Evolutionary conservation across 768 basidiomycete species (phyloP), one percentile per base, ranked within the genome.

Genomic region (Panaeolus papilionaceus): DNA sequence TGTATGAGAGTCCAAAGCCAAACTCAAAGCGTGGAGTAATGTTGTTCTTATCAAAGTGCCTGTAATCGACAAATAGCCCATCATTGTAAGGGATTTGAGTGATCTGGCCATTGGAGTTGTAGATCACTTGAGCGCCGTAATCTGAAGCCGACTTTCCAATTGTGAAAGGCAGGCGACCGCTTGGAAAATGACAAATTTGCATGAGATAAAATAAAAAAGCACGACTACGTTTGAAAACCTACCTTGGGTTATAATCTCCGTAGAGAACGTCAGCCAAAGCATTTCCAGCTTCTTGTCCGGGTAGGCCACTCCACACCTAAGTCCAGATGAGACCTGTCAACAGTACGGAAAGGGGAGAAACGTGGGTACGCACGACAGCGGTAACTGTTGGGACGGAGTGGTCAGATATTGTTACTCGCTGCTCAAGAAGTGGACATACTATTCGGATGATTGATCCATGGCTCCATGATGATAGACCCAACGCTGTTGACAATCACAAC

Each of bases 401-500:
- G 16, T 63, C 23, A 18, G 0, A 9, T 7, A 42, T 9, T 16
- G 10, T 14, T 42, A 12, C 9, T 18, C 14, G 14, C 18, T 33
- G 42, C 26, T 65, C 1, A 6, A 26, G 65, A 26, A 61, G 9
- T 16, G 3, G 1, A 67, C 79, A 38, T 66, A 81, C 77, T 80
- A 73, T 91, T 90, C 2, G 82, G 75, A 69, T 89, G 80, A 63
- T 82, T 81, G 47, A 87, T 85, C 86, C 89, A 89, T 23, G 83
- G 69, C 75, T 90, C 86, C 78, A 85, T 79, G 38, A 81, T 80
- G 62, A 89, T 84, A 0, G 86, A 84, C 0, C 91, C 91, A 58
- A 90, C 89, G 8, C 85, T 83, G 73, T 92, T 88, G 4, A 91
- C 82, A 10, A 92, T 84, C 42, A 92, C 91, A 40, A 93, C 79